Evolutionary conservation across 345 rosid species (phyloP).

Genomic region (Cardiospermum halicacabum): DNA sequence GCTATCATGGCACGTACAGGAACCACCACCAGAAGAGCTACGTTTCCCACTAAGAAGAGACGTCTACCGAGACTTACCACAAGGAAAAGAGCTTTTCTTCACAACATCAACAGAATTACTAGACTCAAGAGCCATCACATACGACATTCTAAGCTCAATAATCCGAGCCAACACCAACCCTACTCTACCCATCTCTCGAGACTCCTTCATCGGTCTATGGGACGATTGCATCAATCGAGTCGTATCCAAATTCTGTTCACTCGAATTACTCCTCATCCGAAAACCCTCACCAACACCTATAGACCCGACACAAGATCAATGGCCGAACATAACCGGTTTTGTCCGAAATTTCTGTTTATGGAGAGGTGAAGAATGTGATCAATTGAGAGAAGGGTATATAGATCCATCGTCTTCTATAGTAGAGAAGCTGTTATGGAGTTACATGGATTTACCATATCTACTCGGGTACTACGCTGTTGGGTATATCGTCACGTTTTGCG

Average conservation of each 20-base stretch:
- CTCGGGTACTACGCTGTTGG: conserved; percentile 87
- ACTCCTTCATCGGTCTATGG: conserved; percentile 84
- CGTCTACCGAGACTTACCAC: conserved; percentile 75
- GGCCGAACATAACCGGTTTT: conserved; percentile 91
- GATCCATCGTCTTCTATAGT: conserved; percentile 64
- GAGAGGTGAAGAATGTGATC: conserved; percentile 92
- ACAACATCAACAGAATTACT: conserved; percentile 50
- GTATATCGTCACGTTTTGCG: conserved; percentile 67
- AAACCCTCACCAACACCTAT: conserved; percentile 34
- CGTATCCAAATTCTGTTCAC: conserved; percentile 67
- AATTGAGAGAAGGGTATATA: conserved; percentile 48
- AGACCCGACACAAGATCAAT: conserved; percentile 57
- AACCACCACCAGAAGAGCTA: conserved; percentile 82
- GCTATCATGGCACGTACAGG: conserved; percentile 79
- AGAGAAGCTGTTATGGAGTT: conserved; percentile 85
- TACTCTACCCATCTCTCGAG: conserved; percentile 41
- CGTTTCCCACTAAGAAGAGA: conserved; percentile 80
- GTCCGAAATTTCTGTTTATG: conserved; percentile 69
- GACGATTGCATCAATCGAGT: conserved; percentile 79
- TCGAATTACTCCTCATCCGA: conserved; percentile 50
- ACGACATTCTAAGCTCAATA: conserved; percentile 60
- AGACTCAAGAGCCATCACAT: conserved; percentile 63
- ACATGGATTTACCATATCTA: conserved; percentile 74
- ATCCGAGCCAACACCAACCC: conserved; percentile 49
- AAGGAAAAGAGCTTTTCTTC: conserved; percentile 79